A percentile compares a stretch with the other conserved stretches of the same genome.
These are phyloP conservation scores for Fusarium tricinctum DNA, from an alignment of 2,329 filamentous ascomycete species.

Conservation along the genomic window DNA sequence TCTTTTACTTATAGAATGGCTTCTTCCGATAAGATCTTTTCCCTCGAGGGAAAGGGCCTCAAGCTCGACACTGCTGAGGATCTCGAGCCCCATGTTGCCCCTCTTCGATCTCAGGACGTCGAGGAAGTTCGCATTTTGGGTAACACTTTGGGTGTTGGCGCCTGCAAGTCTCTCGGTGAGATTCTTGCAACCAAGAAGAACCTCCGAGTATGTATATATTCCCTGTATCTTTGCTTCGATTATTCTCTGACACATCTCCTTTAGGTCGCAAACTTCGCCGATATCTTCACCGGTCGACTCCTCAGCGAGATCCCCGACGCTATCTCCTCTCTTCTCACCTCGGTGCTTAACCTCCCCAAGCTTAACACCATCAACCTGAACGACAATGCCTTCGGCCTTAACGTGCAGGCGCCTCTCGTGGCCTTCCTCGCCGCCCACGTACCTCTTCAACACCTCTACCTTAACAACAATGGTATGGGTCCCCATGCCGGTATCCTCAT, in stretches of 20 bases:
- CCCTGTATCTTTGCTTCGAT: background rate
- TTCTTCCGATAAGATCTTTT: slow-evolving; percentile 76
- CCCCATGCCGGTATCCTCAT: slow-evolving; percentile 91
- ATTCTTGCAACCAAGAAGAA: slow-evolving; percentile 87
- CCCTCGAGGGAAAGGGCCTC: slow-evolving; percentile 89
- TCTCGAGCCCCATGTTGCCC: slow-evolving; percentile 85
- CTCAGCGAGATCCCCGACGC: slow-evolving; percentile 94
- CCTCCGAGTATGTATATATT: slow-evolving; percentile 70
- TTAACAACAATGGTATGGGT: slow-evolving; percentile 98
- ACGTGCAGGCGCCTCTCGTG: slow-evolving; percentile 92
- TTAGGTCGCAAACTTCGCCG: slow-evolving; percentile 89
- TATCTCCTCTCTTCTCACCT: slow-evolving; percentile 85
- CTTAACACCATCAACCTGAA: slow-evolving; percentile 95
- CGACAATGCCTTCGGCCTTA: slow-evolving; percentile 97
- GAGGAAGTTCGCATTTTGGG: slow-evolving; percentile 90
- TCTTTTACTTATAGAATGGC: slow-evolving; percentile 48
- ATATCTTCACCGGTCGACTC: slow-evolving; percentile 96
- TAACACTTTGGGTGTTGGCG: slow-evolving; percentile 92
- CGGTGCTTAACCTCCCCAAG: slow-evolving; percentile 86
- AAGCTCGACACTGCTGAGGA: slow-evolving; percentile 93
- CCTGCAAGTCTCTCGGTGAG: slow-evolving; percentile 86
- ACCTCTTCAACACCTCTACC: slow-evolving; percentile 91
- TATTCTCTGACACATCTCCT: slow-evolving; percentile 9
- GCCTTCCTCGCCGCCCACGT: slow-evolving; percentile 90
- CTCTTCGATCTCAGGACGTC: slow-evolving; percentile 79